A percentile compares a stretch with the other conserved stretches of the same genome.
phyloP scores from a whole-genome alignment of 2,329 filamentous ascomycete genomes.

The Fusarium sp. region DNA sequence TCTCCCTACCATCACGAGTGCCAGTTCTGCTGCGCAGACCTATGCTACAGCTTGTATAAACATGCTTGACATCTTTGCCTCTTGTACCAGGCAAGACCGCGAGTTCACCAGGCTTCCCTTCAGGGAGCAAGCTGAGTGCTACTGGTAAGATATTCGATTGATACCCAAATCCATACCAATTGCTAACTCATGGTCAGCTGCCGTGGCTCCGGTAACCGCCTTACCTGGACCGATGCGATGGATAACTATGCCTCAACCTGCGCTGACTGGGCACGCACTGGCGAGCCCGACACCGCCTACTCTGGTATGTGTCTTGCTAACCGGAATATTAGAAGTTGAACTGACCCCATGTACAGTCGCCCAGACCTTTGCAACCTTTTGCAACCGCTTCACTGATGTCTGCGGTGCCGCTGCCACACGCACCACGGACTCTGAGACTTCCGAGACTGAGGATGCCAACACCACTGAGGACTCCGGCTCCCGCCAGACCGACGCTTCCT shows the following conservation, averaged over 20 bases:
- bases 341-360: slow-evolving; percentile 45
- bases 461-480: slow-evolving; percentile 17
- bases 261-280: slow-evolving; percentile 46
- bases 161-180: neutral
- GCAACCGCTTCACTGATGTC: slow-evolving; percentile 46
- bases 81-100: slow-evolving; percentile 41
- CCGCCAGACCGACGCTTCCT: slow-evolving; percentile 11
- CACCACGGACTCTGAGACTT: slow-evolving; percentile 21
- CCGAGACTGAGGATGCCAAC: slow-evolving; percentile 11
- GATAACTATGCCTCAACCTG: slow-evolving; percentile 48
- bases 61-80: slow-evolving; percentile 45
- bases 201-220: slow-evolving; percentile 24
- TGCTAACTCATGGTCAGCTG: slow-evolving; percentile 42
- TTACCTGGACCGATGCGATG: slow-evolving; percentile 48
- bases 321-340: neutral
- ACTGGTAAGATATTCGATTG: slow-evolving; percentile 44
- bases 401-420: slow-evolving; percentile 32
- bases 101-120: slow-evolving; percentile 44
- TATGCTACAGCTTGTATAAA: slow-evolving; percentile 41
- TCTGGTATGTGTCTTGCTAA: slow-evolving; percentile 35
- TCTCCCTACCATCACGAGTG: slow-evolving; percentile 21
- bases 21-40: slow-evolving; percentile 29
- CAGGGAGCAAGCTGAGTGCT: slow-evolving; percentile 48
- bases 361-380: slow-evolving; percentile 46
- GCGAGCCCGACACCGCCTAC: slow-evolving; percentile 43